Evolutionary conservation across 2,329 filamentous ascomycete genomes (phyloP).

Genomic region (Alternaria arbusti): DNA sequence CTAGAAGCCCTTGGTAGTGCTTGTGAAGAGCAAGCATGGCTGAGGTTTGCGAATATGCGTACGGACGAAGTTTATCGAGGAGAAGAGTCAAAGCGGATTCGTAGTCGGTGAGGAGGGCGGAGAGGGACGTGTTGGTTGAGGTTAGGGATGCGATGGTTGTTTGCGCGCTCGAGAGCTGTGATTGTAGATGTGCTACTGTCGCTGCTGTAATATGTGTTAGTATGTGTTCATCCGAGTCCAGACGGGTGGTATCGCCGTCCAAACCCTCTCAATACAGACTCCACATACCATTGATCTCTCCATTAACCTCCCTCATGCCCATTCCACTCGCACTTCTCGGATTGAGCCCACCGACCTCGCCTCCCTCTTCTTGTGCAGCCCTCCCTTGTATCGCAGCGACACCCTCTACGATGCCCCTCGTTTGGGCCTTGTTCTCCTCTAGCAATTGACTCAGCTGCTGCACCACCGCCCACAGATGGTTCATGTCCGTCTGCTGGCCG

Average conservation of each 20-base stretch:
- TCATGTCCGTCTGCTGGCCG: constrained; percentile 53
- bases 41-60: constrained; percentile 51
- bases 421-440: constrained; percentile 50
- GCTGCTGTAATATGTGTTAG: constrained; percentile 32
- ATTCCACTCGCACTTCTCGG: constrained; percentile 7
- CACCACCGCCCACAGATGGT: constrained; percentile 50
- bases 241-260: background rate
- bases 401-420: constrained; percentile 46
- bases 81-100: constrained; percentile 50
- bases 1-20: constrained; percentile 55
- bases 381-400: constrained; percentile 48
- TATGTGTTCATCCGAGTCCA: background rate
- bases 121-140: constrained; percentile 33
- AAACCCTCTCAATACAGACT: background rate
- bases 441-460: constrained; percentile 49
- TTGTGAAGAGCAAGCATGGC: constrained; percentile 54
- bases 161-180: constrained; percentile 40
- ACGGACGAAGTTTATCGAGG: constrained; percentile 42
- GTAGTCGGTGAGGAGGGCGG: constrained; percentile 48
- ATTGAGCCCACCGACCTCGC: constrained; percentile 15
- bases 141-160: constrained; percentile 32
- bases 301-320: constrained; percentile 42
- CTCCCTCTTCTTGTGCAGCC: constrained; percentile 42
- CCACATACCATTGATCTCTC: constrained; percentile 41
- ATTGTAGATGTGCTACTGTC: constrained; percentile 37